phyloP scores from a whole-genome alignment of 177 flowering plant genomes.

The Telopea speciosissima region DNA sequence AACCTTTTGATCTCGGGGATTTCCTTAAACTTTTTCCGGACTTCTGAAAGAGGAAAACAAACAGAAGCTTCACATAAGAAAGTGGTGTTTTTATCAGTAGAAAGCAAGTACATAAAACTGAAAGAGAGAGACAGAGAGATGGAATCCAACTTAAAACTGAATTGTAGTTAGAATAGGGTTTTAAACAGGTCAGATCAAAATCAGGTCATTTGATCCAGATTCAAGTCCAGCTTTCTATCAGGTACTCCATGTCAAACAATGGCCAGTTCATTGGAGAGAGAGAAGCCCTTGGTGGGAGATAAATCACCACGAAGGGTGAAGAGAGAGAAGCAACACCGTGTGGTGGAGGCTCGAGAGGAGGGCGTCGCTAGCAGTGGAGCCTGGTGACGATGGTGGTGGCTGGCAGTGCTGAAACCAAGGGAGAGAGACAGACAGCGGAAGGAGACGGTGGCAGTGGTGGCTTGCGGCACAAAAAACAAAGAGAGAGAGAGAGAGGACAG shows the following conservation, averaged over 20 bases:
- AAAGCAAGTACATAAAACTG: background rate
- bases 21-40: conserved; percentile 17
- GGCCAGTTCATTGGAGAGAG: too few relatives aligned
- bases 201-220: background rate
- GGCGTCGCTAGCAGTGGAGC: too few relatives aligned
- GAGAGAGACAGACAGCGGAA: too few relatives aligned
- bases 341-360: too few relatives aligned
- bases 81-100: background rate
- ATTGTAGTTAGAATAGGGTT: background rate
- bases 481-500: too few relatives aligned
- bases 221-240: background rate
- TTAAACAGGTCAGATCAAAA: background rate
- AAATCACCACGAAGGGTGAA: too few relatives aligned
- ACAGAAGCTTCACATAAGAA: conserved; percentile 12
- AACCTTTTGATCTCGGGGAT: conserved; percentile 38
- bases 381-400: too few relatives aligned
- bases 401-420: too few relatives aligned
- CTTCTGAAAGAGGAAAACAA: conserved; percentile 22
- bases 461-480: too few relatives aligned
- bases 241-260: background rate
- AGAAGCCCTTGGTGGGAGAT: too few relatives aligned
- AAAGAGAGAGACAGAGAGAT: background rate
- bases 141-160: background rate
- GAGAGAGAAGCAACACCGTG: too few relatives aligned
- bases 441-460: too few relatives aligned